Base-by-base conservation (phyloP, 148 eudicot species). In the Salicornia ramosissima region DNA sequence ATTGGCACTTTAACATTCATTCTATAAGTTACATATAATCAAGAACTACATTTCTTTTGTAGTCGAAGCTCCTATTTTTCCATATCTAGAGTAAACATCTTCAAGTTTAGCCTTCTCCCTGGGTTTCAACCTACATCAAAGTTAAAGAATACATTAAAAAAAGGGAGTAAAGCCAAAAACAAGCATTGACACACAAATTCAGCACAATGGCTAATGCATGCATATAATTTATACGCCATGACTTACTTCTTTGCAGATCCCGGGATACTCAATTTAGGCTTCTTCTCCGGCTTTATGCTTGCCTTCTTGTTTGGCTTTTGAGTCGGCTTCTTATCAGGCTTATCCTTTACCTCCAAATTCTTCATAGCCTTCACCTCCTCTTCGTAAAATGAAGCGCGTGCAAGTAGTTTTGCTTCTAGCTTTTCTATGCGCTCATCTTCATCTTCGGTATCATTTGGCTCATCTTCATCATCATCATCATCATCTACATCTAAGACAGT, bases 101-200 rank as follows among this genome's bases (percentile, higher is more conserved):
- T 83, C 81, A 39, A 90, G 85, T 81, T 88, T 60, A 10, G 86
- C 92, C 78, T 88, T 86, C 76, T 90, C 98, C 71, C 50, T 77
- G 29, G 81, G 71, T 77, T 83, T 87, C 66, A 94, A 80, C 86
- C 97, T 94, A 91, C 85, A 81, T 57, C 33, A 61, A 28, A 22
- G 61, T 21, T 10, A 53, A 61, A 56, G 19, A 56, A 25, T 63
- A 65, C 2, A 60, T 62, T 26, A 11, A 72, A 40, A 49, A 53
- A n/a, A n/a, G n/a, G 39, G 30, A 33, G 49, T 54, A 40, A 10
- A 61, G 46, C 52, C 30, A 26, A 21, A 50, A 58, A 11, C 14
- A 33, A 69, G 9, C 22, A 57, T 62, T 42, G 51, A 55, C 25
- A 28, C 73, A 43, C 21, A 62, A 26, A 36, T 40, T 5, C 29